Base-by-base conservation (phyloP, 2,329 filamentous ascomycete species). In the Paecilomyces fulvus region DNA sequence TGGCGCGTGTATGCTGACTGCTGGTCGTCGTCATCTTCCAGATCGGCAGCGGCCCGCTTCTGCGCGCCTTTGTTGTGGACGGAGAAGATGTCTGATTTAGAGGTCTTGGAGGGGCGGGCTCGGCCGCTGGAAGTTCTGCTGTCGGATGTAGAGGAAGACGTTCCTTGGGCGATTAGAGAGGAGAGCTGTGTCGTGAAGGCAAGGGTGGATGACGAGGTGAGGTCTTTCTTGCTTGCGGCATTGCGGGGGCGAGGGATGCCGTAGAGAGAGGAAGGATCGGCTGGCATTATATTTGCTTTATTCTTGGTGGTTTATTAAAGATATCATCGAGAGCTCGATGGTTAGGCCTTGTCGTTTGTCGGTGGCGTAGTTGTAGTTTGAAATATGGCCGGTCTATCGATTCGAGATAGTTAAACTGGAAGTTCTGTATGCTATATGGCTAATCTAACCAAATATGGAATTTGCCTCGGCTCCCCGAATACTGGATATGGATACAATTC, bases 141-240 rank as follows among this genome's bases (percentile, higher is more conserved):
- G 14, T 50, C 58, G 56, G 77, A 65, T 21, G 75, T 61, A 23
- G 80, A 71, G 31, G 80, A 75, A 4, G 72, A 63, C 10, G 73
- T 61, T 59, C 76, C 67, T 59, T 77, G 78, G 55, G 86, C 79
- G 74, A 96, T 90, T 55, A 96, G 84, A 50, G 86, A 89, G 64
- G 88, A 87, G 60, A 97, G 83, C 62, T 94, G 89, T 10, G 90
- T 89, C n/a, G 88, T 85, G 76, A 99, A 97, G 68, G 90, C 85
- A 55, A 96, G 83, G 49, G 84, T 87, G 53, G 83, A 87, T 17
- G 91, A 83, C 17, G 84, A 83, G 20, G 81, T 79, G 56, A 89
- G 83, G 65, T 88, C 84, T 67, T 84, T 86, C 62, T 83, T 80
- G 64, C 76, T 73, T 53, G 69, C 69, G 58, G 71, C 69, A 46